Evolutionary conservation across 2,329 filamentous ascomycete genomes (phyloP).

Genomic region (Biscogniauxia marginata): DNA sequence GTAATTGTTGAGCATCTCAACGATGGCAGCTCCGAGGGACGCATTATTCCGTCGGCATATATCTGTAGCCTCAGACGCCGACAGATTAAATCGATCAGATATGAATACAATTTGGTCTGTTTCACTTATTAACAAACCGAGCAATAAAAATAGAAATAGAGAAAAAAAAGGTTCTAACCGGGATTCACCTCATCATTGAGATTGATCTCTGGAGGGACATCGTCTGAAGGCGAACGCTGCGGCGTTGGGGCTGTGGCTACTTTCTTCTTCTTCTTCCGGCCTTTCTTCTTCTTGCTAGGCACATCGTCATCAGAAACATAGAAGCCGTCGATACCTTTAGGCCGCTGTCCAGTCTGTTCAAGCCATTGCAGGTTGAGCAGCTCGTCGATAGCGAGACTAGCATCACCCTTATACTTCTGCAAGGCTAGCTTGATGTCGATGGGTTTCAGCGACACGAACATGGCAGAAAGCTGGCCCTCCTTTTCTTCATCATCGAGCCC

Average conservation of each 20-base stretch:
- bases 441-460: slow-evolving; percentile 69
- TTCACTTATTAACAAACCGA: slow-evolving; percentile 8
- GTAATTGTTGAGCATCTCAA: slow-evolving; percentile 44
- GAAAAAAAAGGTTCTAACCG: slow-evolving; percentile 20
- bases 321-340: slow-evolving; percentile 83
- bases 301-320: slow-evolving; percentile 52
- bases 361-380: slow-evolving; percentile 78
- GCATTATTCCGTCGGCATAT: slow-evolving; percentile 40
- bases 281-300: slow-evolving; percentile 20
- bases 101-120: slow-evolving; percentile 44
- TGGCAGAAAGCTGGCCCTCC: slow-evolving; percentile 58
- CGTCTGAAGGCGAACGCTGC: slow-evolving; percentile 7
- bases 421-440: slow-evolving; percentile 67
- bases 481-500: slow-evolving; percentile 60
- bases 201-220: slow-evolving; percentile 8
- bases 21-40: slow-evolving; percentile 40
- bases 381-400: slow-evolving; percentile 72
- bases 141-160: no score
- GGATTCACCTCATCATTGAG: slow-evolving; percentile 10
- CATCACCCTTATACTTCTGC: slow-evolving; percentile 64
- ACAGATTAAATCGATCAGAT: slow-evolving; percentile 42
- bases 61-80: slow-evolving; percentile 39
- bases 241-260: slow-evolving; percentile 17
- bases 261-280: slow-evolving; percentile 41
- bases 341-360: slow-evolving; percentile 60